Base-by-base conservation (phyloP, 306 rosid genomes). In the Hippophae rhamnoides region DNA sequence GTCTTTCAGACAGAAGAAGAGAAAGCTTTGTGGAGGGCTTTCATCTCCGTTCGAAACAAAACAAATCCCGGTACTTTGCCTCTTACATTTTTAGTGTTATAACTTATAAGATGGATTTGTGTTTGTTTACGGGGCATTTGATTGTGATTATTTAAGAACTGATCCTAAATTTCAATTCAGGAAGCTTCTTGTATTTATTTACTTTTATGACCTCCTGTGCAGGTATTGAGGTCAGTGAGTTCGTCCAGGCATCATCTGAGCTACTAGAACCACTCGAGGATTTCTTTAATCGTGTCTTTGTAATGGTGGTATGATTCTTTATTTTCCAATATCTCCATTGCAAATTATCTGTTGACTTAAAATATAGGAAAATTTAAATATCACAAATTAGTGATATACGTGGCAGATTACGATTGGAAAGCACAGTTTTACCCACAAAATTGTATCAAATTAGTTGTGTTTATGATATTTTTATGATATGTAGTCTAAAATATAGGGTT, bases 231-330 rank as follows among this genome's bases (percentile, higher is more conserved):
- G 74, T 87, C 0, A 83, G 81, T 49, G 82, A 69, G 52, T 90
- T 90, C 65, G 56, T 85, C 40, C 79, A 81, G 61, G 75, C 79
- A 75, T 90, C 98, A 50, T 79, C 83, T 23, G 73, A 87, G 56
- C 82, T 90, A n/a, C 66, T 87, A 46, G 78, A 85, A 69, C 98
- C 98, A 23, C 96, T 90, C 31, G 96, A 90, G 13, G 81, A 90
- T 74, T 90, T 87, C 89, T 90, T 90, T 27, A 73, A 79, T 41
- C 70, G 67, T 63, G 98, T 90, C 63, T 90, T 85, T 8, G 98
- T 87, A 57, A 90, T 87, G 98, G 96, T 85, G 98, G 98, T 90
- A 87, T 9, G 98, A 75, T 68, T 51, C 12, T 67, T 56, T 59
- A 31, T 31, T 4, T 31, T 31, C 38, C 38, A 31, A 31, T 4